Evolutionary conservation across 1,139 yeast species (phyloP), one percentile per base, ranked within the genome.

Genomic region (Kurtzmaniella quercitrusa): DNA sequence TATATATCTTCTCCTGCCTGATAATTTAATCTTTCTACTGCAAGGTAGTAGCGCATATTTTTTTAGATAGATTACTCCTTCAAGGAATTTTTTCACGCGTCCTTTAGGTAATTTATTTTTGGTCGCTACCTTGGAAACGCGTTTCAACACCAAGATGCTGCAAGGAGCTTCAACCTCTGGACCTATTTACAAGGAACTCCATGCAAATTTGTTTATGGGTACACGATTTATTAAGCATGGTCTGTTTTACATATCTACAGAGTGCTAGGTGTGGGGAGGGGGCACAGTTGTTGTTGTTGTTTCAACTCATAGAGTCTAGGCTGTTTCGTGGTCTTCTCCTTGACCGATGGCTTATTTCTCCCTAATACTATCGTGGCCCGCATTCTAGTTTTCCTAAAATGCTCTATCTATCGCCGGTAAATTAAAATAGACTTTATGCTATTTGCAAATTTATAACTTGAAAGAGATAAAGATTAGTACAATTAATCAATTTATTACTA

Each of bases 41-140:
- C 31, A 7, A 10, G 31, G n/a, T 11, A 7, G 5, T 27, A 10
- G 31, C 5, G n/a, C 18, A 39, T 39, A 29, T 16, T 33, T 33
- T 39, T 38, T 39, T 33, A 15, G 18, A 23, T 17, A 19, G 29
- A 29, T 18, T 41, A 34, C 46, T 43, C 46, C 44, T 43, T 43
- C 40, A 18, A 41, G 44, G 41, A 41, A 41, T 43, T 43, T 43
- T n/a, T 34, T 42, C 23, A 40, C 38, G 38, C 38, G 42, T 29
- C 21, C 25, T 16, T 21, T n/a, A 6, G n/a, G 5, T 21, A 12
- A 14, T 29, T 17, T 38, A 18, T 38, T 25, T 25, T 25, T 17
- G 40, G 33, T 17, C 29, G 40, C 23, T 38, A 17, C 29, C 34
- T 17, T 6, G 37, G 21, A 37, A 25, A 25, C 39, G 39, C 39